A percentile compares a stretch with the other conserved stretches of the same genome.
Evolutionary conservation across 805 yeast genomes (phyloP).

Genomic region (Saccharomycopsis fodiens): DNA sequence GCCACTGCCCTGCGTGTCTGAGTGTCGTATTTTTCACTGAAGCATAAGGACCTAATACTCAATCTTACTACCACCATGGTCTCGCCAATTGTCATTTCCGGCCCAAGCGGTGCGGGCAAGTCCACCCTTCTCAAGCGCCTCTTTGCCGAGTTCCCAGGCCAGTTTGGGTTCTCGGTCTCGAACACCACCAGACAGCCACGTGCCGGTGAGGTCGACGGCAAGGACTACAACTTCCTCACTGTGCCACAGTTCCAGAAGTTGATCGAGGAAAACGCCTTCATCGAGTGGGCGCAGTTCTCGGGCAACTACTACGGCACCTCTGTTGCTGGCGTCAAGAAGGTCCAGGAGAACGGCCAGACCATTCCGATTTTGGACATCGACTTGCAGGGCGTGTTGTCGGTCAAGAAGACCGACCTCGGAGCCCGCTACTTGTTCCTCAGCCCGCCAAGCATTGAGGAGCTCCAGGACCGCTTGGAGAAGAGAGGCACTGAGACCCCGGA

Average conservation of each 20-base stretch:
- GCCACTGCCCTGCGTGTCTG: too few species aligned
- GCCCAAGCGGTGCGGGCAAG: slow-evolving; percentile 96
- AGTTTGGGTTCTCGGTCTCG: slow-evolving; percentile 90
- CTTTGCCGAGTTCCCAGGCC: slow-evolving; percentile 82
- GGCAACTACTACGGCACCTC: slow-evolving; percentile 98
- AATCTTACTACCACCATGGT: too few species aligned
- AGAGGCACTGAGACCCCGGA: slow-evolving; percentile 96
- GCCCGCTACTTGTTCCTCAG: slow-evolving; percentile 84
- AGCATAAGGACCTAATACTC: too few species aligned
- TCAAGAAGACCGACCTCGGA: slow-evolving; percentile 71
- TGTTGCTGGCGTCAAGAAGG: slow-evolving; percentile 74
- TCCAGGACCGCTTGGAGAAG: slow-evolving; percentile 65
- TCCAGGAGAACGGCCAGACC: slow-evolving; percentile 50
- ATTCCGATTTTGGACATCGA: slow-evolving; percentile 93
- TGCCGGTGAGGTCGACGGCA: slow-evolving; percentile 83
- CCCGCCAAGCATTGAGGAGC: slow-evolving; percentile 83
- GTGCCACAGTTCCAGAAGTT: slow-evolving; percentile 73
- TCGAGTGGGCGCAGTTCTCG: slow-evolving; percentile 97
- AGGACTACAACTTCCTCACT: slow-evolving; percentile 79
- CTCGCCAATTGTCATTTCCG: slow-evolving; percentile 91
- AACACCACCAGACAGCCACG: slow-evolving; percentile 90
- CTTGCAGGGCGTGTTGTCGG: slow-evolving; percentile 97
- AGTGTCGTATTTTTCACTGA: too few species aligned
- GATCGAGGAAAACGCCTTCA: slow-evolving; percentile 68
- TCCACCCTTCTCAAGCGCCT: slow-evolving; percentile 86